These are phyloP conservation scores for Monosporascus sp. DNA, from an alignment of 2,329 filamentous ascomycete species.

Conservation along the genomic window DNA sequence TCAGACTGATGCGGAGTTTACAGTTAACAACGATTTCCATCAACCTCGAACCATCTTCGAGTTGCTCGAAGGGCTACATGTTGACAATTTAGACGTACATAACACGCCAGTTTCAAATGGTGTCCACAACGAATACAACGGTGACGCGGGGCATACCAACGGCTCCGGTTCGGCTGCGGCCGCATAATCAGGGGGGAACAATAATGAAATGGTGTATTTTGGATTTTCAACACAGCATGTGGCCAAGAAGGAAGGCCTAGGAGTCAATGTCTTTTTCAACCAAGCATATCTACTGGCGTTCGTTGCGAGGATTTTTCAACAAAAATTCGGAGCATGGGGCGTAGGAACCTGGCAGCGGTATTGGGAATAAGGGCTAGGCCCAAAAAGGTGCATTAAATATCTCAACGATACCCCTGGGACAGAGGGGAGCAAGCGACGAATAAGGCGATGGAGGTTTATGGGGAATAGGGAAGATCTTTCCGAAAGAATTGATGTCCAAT, in stretches of 20 bases:
- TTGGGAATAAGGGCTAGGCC: conserved; percentile 18
- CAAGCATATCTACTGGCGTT: conserved; percentile 28
- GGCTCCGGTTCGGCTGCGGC: background rate
- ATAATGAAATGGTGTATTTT: conserved; percentile 25
- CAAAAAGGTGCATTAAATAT: conserved; percentile 29
- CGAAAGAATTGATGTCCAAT: too few species aligned
- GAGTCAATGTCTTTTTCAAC: conserved; percentile 25
- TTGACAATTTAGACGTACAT: conserved; percentile 56
- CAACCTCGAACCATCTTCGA: conserved; percentile 75
- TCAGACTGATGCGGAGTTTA: conserved; percentile 5
- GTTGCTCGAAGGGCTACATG: conserved; percentile 72
- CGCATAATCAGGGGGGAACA: conserved; percentile 10
- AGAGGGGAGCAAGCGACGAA: too few species aligned
- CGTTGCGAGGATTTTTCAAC: conserved; percentile 27
- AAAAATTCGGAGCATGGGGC: conserved; percentile 24
- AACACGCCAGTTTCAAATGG: conserved; percentile 25
- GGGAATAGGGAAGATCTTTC: too few species aligned
- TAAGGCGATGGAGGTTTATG: too few species aligned
- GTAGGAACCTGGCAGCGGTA: conserved; percentile 1
- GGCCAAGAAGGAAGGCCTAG: conserved; percentile 13
- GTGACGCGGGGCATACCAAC: conserved; percentile 6
- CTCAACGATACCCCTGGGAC: conserved; percentile 36
- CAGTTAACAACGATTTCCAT: conserved; percentile 98
- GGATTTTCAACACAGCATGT: conserved; percentile 28
- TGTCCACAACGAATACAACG: conserved; percentile 20